Evolutionary conservation across 768 basidiomycete species (phyloP).

Genomic region (Macrolepiota albuminosa): DNA sequence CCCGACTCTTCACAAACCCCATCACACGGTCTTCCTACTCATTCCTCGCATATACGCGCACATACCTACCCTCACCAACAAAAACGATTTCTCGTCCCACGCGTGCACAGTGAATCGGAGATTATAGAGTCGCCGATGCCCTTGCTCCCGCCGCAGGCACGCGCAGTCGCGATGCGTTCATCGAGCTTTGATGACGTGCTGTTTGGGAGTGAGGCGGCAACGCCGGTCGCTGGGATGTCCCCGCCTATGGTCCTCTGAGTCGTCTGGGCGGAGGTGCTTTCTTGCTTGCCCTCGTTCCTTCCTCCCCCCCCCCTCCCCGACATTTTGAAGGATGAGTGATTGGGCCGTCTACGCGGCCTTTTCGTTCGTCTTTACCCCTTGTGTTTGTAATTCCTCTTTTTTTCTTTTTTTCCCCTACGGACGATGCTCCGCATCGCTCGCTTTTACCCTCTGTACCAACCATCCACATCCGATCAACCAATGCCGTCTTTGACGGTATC

Average conservation of each 20-base stretch:
- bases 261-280: background rate
- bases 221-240: conserved; percentile 4
- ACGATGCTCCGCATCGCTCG: conserved; percentile 1
- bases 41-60: background rate
- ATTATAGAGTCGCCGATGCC: conserved; percentile 38
- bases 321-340: background rate
- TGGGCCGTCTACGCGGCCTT: background rate
- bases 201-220: conserved; percentile 3
- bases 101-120: conserved; percentile 49
- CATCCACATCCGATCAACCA: background rate
- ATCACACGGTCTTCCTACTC: background rate
- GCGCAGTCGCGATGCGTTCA: conserved; percentile 14
- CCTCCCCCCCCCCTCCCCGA: background rate
- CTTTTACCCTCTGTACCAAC: background rate
- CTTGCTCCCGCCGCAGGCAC: conserved; percentile 14
- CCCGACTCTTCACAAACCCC: background rate
- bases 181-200: conserved; percentile 18
- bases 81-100: conserved; percentile 19
- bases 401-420: background rate
- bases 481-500: background rate
- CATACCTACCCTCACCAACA: conserved; percentile 7
- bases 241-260: conserved; percentile 7
- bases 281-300: background rate
- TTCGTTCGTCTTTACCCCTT: background rate
- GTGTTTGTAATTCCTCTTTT: background rate